Conservation (phyloP, 1,284 basidiomycete species). For the Ganoderma leucocontextum region DNA sequence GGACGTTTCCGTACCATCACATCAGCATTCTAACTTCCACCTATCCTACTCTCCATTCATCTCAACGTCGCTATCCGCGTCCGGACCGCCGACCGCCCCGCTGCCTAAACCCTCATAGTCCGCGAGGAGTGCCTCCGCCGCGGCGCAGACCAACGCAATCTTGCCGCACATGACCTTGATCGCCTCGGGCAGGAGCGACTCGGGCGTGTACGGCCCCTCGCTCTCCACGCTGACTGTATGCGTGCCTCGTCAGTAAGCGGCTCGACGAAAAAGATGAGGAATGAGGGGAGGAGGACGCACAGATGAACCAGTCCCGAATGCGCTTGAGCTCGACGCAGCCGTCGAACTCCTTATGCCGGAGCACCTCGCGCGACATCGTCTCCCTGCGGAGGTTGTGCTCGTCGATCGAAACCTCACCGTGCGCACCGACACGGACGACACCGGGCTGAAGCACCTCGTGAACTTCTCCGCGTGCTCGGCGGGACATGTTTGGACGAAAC, state of each 20-base stretch:
- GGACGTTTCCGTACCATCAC: too few species aligned
- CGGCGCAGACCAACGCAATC: constrained; percentile 66
- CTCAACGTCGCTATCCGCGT: constrained; percentile 47
- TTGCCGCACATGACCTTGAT: constrained; percentile 91
- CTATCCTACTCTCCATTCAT: constrained; percentile 41
- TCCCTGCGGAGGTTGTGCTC: constrained; percentile 80
- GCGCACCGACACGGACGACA: constrained; percentile 77
- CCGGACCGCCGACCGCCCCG: constrained; percentile 20
- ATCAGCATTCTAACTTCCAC: too few species aligned
- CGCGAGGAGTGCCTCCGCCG: constrained; percentile 62
- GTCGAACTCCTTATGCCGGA: constrained; percentile 92
- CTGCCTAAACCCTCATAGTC: constrained; percentile 35
- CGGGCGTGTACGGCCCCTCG: constrained; percentile 87
- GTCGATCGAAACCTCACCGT: constrained; percentile 57
- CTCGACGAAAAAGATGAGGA: too few species aligned
- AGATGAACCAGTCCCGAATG: constrained; percentile 94
- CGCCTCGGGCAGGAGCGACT: constrained; percentile 86
- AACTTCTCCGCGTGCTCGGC: constrained; percentile 80
- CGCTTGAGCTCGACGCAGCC: constrained; percentile 87
- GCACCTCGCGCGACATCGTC: constrained; percentile 91
- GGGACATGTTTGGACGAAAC: constrained; percentile 77
- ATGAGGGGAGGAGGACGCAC: constrained; percentile 57
- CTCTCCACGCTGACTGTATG: constrained; percentile 87
- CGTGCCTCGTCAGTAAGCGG: neutral
- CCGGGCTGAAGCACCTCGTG: constrained; percentile 86